Base-by-base conservation (phyloP, 2,329 filamentous ascomycete genomes). In the Cladosporium velox region DNA sequence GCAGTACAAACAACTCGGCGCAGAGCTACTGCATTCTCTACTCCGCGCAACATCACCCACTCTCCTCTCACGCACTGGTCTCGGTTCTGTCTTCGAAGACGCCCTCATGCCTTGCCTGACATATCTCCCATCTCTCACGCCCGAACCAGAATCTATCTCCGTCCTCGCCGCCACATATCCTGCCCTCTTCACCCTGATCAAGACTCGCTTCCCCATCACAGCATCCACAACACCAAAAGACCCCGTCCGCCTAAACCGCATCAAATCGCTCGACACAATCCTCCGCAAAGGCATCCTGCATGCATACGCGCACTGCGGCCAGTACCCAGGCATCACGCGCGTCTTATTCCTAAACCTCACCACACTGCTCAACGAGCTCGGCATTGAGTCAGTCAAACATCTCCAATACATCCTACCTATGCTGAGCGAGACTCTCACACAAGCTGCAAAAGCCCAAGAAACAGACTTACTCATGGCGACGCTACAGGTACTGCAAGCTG, bases 61-160 rank as follows among this genome's bases (percentile, higher is more conserved):
- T 4, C 81, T 89, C 2, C 82, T 93, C 54, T 77, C 76, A 14
- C 82, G 82, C 55, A 91, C 88, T 0, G 90, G 91, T 0, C 85
- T 94, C 8, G 85, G 84, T 26, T 79, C 83, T 15, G 85, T 94
- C 30, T 90, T 94, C 67, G 85, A 89, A 72, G 86, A 92, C 24
- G 86, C 88, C 3, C 78, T 92, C 1, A 84, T 89, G 69, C 91
- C 92, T 0, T 87, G 88, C 41, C 84, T 97, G n/a, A 83, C 90
- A 8, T 91, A 88, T 72, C 83, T 97, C 6, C 93, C 94, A 0
- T 87, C 84, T 14, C 80, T 96, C 51, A 97, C 92, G 0, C 88
- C 91, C 0, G 90, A 91, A 72, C 75, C 83, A 0, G 90, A 95
- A 65, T 91, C 91, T 4, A 74, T 90, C 1, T 72, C 74, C 1